Conservation (phyloP, 1,284 basidiomycete species). For the Pseudozyma thailandica region DNA sequence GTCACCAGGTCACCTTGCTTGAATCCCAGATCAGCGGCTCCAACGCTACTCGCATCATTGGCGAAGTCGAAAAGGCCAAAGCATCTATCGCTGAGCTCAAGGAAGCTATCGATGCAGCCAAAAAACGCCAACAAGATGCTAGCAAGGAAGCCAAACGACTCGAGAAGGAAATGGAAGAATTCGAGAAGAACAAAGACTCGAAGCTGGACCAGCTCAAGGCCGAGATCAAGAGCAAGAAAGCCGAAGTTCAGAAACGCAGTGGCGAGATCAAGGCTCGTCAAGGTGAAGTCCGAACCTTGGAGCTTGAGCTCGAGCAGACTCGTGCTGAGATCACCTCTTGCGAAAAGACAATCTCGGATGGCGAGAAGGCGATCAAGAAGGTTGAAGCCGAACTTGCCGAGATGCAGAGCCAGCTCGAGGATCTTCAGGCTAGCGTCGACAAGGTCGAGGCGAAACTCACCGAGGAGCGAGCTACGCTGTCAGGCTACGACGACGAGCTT, state of each 20-base stretch:
- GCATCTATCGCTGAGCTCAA: constrained; percentile 77
- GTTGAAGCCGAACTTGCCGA: constrained; percentile 77
- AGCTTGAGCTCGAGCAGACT: constrained; percentile 88
- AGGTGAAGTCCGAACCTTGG: constrained; percentile 86
- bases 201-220: constrained; percentile 91
- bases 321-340: constrained; percentile 79
- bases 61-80: constrained; percentile 81
- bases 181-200: constrained; percentile 97
- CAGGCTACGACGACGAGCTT: constrained; percentile 87
- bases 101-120: constrained; percentile 75
- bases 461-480: constrained; percentile 85
- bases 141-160: constrained; percentile 83
- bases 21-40: constrained; percentile 87
- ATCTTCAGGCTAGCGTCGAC: constrained; percentile 75
- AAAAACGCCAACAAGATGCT: constrained; percentile 80
- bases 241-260: constrained; percentile 81
- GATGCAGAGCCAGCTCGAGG: constrained; percentile 73
- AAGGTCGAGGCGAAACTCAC: constrained; percentile 79
- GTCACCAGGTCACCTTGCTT: constrained; percentile 84
- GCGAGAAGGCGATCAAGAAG: constrained; percentile 74
- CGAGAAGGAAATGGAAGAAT: constrained; percentile 96
- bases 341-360: constrained; percentile 75
- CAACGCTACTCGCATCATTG: constrained; percentile 83
- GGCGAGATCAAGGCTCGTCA: constrained; percentile 85
- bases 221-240: constrained; percentile 83